Conservation (phyloP, 2,329 filamentous ascomycete species). For the Ambrosiella xylebori region DNA sequence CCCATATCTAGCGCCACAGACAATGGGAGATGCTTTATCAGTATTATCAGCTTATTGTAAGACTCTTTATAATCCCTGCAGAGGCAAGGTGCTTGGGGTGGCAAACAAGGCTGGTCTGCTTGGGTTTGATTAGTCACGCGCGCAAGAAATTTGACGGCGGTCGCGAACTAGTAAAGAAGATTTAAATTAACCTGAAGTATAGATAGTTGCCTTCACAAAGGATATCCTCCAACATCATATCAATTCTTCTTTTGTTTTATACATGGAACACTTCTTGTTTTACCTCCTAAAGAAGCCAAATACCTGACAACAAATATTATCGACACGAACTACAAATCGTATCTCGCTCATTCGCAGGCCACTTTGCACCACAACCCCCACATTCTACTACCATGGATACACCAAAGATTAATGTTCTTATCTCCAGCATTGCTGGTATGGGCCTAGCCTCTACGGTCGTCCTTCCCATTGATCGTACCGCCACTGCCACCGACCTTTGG, state of each 20-base stretch:
- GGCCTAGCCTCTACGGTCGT: slow-evolving; percentile 68
- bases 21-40: neutral
- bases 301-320: neutral
- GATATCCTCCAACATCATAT: neutral
- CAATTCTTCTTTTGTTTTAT: too few relatives aligned
- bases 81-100: neutral
- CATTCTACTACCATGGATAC: slow-evolving; percentile 30
- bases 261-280: neutral
- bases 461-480: slow-evolving; percentile 50
- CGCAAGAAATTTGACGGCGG: too few relatives aligned
- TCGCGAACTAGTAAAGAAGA: too few relatives aligned
- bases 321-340: neutral
- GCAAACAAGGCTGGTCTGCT: neutral
- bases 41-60: neutral
- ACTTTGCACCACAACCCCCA: neutral
- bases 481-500: slow-evolving; percentile 51
- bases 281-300: neutral
- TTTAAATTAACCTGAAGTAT: too few relatives aligned
- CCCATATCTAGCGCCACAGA: neutral
- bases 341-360: neutral
- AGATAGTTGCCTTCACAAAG: too few relatives aligned
- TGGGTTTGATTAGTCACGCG: too few relatives aligned
- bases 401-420: slow-evolving; percentile 56
- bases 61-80: neutral
- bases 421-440: slow-evolving; percentile 71